Percentiles rank a stretch among this genome's conserved stretches.
Conservation (phyloP, 805 yeast species). For the Candida endomychidarum region DNA sequence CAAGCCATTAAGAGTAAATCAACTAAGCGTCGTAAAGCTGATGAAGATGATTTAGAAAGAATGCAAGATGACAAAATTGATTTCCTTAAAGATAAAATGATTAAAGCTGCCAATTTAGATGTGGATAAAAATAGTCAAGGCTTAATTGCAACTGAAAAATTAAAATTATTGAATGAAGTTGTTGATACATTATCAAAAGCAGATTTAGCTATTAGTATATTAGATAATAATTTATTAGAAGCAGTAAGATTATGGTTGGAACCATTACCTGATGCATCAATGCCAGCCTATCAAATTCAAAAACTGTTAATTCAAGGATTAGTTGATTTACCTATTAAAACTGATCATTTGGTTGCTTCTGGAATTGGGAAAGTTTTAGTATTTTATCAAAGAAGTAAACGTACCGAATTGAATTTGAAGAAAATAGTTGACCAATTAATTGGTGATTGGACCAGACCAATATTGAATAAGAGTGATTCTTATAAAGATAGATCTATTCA, state of each 20-base stretch:
- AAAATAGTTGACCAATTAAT: conserved; percentile 86
- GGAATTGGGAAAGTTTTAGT: conserved; percentile 92
- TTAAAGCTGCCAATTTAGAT: conserved; percentile 77
- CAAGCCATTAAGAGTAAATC: conserved; percentile 67
- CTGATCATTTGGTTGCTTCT: conserved; percentile 90
- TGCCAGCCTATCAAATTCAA: conserved; percentile 97
- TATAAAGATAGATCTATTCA: conserved; percentile 83
- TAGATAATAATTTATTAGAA: conserved; percentile 90
- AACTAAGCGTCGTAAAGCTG: conserved; percentile 62
- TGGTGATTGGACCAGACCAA: conserved; percentile 98
- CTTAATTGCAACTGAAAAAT: conserved; percentile 71
- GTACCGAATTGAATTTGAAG: conserved; percentile 84
- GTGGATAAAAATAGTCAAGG: conserved; percentile 60
- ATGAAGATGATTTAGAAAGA: conserved; percentile 91
- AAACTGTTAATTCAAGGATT: conserved; percentile 78
- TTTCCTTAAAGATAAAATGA: conserved; percentile 83
- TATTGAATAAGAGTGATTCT: conserved; percentile 92
- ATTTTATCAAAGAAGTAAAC: conserved; percentile 87
- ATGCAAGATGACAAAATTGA: conserved; percentile 92
- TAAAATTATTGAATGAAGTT: conserved; percentile 78
- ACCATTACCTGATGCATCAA: conserved; percentile 95
- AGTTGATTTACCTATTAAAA: conserved; percentile 82
- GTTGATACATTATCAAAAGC: conserved; percentile 73
- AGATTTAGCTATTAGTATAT: conserved; percentile 83
- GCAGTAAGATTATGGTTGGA: conserved; percentile 96